Base-by-base conservation (phyloP, 2,329 filamentous ascomycete species). In the Falciphora oryzae region DNA sequence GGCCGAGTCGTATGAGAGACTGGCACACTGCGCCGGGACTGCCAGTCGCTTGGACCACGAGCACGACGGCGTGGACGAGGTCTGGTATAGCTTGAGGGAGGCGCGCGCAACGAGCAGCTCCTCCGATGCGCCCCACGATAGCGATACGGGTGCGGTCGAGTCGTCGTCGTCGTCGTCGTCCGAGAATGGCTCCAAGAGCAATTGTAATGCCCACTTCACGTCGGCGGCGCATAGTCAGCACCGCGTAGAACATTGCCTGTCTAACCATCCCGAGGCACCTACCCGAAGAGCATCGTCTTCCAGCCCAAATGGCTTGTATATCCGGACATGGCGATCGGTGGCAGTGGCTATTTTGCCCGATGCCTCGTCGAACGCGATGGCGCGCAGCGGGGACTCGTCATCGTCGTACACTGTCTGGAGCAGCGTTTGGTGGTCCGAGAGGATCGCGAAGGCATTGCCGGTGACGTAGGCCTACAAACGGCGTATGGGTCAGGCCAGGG, bases 351-450 rank as follows among this genome's bases (percentile, higher is more conserved):
- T 92, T 80, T 92, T 96, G 61, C 93, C 95, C 11, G 90, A 89
- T 25, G 81, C 79, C 73, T 96, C 90, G 72, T 98, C 91, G 67
- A 98, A 85, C 35, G 87, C 85, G 68, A 98, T 86, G 32, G 92
- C 90, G 68, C 92, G 85, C 32, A 98, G 79, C 38, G 75, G 74
- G 22, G 78, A 82, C 29, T 87, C 81, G 69, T 91, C 86, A 72
- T 96, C 90, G 72, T 95, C 88, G 78, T 97, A 96, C 69, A 96
- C 89, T 4, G 93, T 97, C 76, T 99, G 95, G 44, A 97, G 78
- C 68, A 97, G 85, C 64, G 85, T 85, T 67, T 89, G 83, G 63
- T 91, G 85, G 62, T 87, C 89, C 72, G 86, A 85, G 70, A 98
- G 87, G 71, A 99, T 89, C 63, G 95, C 87, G 68, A 98, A 86